A percentile compares a stretch with the other conserved stretches of the same genome.
Conservation (phyloP, 108 stramenopile genomes). For the Cyclotella atomus region DNA sequence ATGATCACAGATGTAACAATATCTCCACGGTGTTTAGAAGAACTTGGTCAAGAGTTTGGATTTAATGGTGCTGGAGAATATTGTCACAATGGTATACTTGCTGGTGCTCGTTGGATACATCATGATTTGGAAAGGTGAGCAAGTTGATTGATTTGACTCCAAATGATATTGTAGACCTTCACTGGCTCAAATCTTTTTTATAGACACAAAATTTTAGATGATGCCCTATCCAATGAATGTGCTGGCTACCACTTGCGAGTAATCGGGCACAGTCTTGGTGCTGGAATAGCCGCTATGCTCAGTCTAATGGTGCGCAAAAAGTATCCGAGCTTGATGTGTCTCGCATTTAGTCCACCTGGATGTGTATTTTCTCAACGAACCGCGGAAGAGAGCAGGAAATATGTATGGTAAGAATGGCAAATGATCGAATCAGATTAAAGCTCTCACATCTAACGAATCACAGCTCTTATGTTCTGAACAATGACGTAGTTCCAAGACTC, state of each 20-base stretch:
- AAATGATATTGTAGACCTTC: conserved; percentile 10
- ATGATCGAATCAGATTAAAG: too few species aligned
- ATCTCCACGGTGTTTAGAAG: conserved; percentile 76
- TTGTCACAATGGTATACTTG: conserved; percentile 86
- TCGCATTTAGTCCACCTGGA: conserved; percentile 90
- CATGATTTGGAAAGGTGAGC: conserved; percentile 71
- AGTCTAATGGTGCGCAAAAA: conserved; percentile 73
- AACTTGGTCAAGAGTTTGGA: conserved; percentile 77
- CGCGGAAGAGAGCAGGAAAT: conserved; percentile 64
- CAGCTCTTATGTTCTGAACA: conserved; percentile 75
- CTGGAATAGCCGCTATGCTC: conserved; percentile 85
- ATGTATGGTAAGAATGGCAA: conserved; percentile 7
- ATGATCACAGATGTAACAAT: conserved; percentile 91
- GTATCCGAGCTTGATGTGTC: conserved; percentile 73
- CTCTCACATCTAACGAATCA: conserved; percentile 27
- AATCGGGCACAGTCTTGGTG: conserved; percentile 94
- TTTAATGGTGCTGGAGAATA: conserved; percentile 82
- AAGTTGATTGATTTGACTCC: background rate
- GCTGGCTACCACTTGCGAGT: conserved; percentile 76
- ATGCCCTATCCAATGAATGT: conserved; percentile 57
- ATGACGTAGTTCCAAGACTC: conserved; percentile 86
- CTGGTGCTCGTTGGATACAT: conserved; percentile 82
- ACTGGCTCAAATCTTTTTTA: background rate
- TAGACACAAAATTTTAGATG: conserved; percentile 64
- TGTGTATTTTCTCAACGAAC: conserved; percentile 77